Evolutionary conservation across 2,329 filamentous ascomycete genomes (phyloP).

Genomic region (Botrytis fragariae): DNA sequence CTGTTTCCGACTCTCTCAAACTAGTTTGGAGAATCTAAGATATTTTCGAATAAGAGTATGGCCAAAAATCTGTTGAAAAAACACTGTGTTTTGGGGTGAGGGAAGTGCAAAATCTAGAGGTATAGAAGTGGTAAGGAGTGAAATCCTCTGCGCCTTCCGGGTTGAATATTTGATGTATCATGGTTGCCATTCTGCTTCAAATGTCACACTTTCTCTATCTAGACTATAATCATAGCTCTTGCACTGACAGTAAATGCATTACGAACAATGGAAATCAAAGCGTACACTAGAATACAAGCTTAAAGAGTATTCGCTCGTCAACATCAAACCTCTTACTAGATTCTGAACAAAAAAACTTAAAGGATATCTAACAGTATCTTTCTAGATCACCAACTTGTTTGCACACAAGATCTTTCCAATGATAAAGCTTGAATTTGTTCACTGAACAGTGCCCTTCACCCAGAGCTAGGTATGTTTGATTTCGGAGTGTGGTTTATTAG

Average conservation of each 20-base stretch:
- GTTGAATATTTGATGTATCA: neutral
- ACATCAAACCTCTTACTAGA: neutral
- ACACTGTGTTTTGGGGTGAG: constrained; percentile 20
- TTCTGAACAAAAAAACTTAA: no score
- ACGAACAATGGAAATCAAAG: neutral
- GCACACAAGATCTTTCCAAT: neutral
- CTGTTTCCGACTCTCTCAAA: neutral
- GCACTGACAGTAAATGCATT: neutral
- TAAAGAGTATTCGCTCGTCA: neutral
- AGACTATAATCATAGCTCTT: neutral
- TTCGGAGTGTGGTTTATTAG: neutral
- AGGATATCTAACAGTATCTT: no score
- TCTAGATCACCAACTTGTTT: no score
- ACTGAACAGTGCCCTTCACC: neutral
- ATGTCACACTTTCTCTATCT: neutral
- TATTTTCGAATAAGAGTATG: neutral
- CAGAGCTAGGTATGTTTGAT: neutral
- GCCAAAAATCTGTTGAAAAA: constrained; percentile 27
- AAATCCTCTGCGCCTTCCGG: neutral
- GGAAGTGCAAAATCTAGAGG: neutral
- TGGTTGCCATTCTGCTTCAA: constrained; percentile 17
- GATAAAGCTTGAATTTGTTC: neutral
- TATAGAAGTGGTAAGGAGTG: no score
- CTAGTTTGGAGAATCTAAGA: neutral
- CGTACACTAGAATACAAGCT: neutral